These are phyloP conservation scores for Brassica carinata DNA, from an alignment of 345 rosid species.

Conservation along the genomic window DNA sequence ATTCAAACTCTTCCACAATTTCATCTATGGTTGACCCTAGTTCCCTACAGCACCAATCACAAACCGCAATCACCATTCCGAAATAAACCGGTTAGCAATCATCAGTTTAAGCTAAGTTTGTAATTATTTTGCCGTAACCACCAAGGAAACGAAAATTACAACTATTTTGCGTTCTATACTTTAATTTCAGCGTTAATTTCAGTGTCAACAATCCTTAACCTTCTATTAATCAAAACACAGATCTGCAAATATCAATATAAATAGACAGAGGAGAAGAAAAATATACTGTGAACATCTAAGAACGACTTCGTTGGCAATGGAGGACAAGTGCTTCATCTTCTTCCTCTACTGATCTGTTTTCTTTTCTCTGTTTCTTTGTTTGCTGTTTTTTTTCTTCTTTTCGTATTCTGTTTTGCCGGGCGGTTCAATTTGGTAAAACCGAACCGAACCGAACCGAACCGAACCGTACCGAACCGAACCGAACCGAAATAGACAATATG, in stretches of 20 bases:
- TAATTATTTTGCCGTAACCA: neutral
- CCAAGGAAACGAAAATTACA: neutral
- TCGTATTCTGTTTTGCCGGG: conserved; percentile 18
- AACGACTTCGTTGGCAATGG: conserved; percentile 74
- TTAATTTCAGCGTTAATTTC: no score
- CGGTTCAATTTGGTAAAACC: no score
- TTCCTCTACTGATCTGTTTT: neutral
- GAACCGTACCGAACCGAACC: no score
- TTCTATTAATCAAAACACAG: neutral
- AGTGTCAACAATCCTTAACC: neutral
- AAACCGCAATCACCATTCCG: neutral
- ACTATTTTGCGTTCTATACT: neutral
- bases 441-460: no score
- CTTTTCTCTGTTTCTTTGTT: neutral
- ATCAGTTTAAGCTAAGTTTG: neutral
- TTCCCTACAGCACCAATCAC: conserved; percentile 48
- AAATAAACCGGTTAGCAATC: neutral
- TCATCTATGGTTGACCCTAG: conserved; percentile 45
- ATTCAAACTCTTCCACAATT: conserved; percentile 69
- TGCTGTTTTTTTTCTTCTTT: neutral
- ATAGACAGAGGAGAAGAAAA: neutral
- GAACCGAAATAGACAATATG: no score
- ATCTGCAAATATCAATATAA: neutral
- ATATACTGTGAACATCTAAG: conserved; percentile 65
- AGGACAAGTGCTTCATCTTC: conserved; percentile 69